Percentiles rank a stretch among this genome's conserved stretches.
These are phyloP conservation scores for Tephrocybe sp. DNA, from an alignment of 768 basidiomycete species.

Conservation along the genomic window DNA sequence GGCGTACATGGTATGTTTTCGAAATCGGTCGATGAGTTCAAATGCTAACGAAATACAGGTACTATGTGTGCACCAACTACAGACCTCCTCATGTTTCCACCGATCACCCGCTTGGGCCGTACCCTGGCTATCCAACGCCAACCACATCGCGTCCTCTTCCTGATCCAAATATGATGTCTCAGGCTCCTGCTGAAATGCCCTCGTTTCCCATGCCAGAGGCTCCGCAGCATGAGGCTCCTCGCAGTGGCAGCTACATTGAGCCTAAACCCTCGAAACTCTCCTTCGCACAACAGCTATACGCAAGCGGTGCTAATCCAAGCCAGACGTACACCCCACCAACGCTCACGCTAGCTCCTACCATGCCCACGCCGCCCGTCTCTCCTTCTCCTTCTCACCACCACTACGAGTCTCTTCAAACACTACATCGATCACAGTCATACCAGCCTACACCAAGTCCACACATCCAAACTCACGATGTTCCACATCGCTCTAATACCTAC, in stretches of 20 bases:
- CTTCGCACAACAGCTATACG: slow-evolving; percentile 18
- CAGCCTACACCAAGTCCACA: not conserved
- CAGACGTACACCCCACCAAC: slow-evolving; percentile 2
- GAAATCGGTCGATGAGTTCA: not conserved
- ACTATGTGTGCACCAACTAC: slow-evolving; percentile 14
- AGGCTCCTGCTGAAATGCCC: not conserved
- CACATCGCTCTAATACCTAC: slow-evolving; percentile 11
- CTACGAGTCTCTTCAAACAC: not conserved
- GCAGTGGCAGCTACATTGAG: too few species aligned
- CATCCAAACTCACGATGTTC: not conserved
- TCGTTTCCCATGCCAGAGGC: slow-evolving; percentile 3
- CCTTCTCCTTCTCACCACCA: not conserved
- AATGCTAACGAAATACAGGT: slow-evolving; percentile 7
- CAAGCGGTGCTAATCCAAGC: slow-evolving; percentile 8
- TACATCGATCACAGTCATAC: slow-evolving; percentile 12
- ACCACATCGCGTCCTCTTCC: not conserved
- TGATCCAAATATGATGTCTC: not conserved
- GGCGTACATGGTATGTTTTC: slow-evolving; percentile 7
- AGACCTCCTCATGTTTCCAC: slow-evolving; percentile 13
- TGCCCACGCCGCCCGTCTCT: not conserved
- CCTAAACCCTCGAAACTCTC: slow-evolving; percentile 5
- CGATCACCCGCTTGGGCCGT: slow-evolving; percentile 16
- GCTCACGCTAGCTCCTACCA: not conserved
- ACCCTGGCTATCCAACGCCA: not conserved
- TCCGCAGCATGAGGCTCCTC: not conserved